These are phyloP conservation scores for Populus tremula DNA, from an alignment of 345 rosid genomes.

Conservation along the genomic window DNA sequence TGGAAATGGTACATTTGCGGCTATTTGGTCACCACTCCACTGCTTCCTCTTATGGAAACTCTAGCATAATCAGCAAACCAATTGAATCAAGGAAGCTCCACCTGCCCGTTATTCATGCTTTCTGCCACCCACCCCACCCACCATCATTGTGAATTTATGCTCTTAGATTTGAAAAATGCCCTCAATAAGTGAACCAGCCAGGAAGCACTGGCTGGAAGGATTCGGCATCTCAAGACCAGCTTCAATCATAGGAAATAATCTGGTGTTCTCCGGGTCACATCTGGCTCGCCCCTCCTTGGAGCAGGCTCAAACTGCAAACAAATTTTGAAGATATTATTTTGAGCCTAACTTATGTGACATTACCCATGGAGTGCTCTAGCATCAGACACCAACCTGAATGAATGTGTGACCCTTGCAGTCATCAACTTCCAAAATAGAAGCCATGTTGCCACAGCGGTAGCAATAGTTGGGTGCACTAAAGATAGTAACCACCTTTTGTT, in stretches of 20 bases:
- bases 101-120: conserved; percentile 16
- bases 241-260: conserved; percentile 64
- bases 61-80: conserved; percentile 11
- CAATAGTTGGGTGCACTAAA: conserved; percentile 97
- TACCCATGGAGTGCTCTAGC: neutral
- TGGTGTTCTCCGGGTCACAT: conserved; percentile 91
- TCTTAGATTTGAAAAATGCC: conserved; percentile 21
- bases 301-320: conserved; percentile 92
- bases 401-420: conserved; percentile 92
- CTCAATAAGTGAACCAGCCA: conserved; percentile 13
- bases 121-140: conserved; percentile 9
- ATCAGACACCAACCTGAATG: conserved; percentile 64
- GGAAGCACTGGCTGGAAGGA: conserved; percentile 12
- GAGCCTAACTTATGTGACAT: neutral
- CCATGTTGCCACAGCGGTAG: conserved; percentile 98
- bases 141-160: conserved; percentile 2
- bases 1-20: conserved; percentile 28
- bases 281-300: conserved; percentile 97
- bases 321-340: neutral
- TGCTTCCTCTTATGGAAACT: conserved; percentile 18
- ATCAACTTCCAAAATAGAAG: conserved; percentile 88
- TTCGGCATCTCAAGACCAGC: neutral
- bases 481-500: conserved; percentile 93
- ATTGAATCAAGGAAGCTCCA: conserved; percentile 21
- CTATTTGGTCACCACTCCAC: conserved; percentile 20